phyloP scores from a whole-genome alignment of 2,329 filamentous ascomycete species.

The Neodidymelliopsis sp. region DNA sequence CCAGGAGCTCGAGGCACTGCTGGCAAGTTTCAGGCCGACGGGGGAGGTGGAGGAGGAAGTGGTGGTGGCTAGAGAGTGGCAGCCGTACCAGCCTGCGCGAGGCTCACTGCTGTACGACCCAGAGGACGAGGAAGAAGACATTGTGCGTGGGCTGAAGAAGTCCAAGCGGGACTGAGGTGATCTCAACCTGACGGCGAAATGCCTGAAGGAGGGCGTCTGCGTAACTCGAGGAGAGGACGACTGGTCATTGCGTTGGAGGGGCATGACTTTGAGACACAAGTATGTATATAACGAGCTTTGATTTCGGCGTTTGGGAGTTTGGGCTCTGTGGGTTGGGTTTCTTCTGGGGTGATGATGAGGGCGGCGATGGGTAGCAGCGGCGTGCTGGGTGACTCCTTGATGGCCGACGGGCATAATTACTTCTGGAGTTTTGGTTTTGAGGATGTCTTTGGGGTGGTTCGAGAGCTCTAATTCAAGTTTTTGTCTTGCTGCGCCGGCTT shows the following conservation, averaged over 20 bases:
- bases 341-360: not conserved
- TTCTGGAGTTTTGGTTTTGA: not conserved
- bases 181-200: no score
- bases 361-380: not conserved
- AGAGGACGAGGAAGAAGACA: no score
- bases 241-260: not conserved
- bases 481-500: not conserved
- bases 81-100: no score
- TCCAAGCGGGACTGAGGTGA: no score
- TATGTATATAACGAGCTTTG: no score
- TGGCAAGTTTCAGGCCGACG: no score
- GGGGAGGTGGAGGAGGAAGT: no score
- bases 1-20: not conserved
- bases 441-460: not conserved
- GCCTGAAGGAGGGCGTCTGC: no score
- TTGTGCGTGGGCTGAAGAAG: no score
- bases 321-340: not conserved
- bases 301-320: not conserved
- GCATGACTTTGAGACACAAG: no score
- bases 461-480: not conserved
- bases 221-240: not conserved
- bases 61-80: no score
- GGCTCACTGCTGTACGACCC: no score
- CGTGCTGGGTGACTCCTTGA: not conserved
- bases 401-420: not conserved